Evolutionary conservation across 441 rosid species (phyloP).

Genomic region (Adansonia grandidieri): DNA sequence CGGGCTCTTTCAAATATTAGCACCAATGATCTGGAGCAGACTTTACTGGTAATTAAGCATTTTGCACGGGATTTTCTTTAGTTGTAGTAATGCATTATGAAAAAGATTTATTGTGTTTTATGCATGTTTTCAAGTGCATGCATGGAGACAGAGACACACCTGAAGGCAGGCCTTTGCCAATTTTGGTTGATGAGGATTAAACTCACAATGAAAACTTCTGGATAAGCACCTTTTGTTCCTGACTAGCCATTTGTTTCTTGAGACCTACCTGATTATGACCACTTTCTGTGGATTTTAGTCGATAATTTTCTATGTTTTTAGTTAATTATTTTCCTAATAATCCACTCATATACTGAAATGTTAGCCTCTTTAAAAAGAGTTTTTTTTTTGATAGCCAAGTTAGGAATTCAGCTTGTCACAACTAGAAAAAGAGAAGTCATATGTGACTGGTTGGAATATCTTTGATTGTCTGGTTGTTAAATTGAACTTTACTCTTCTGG

Average conservation of each 20-base stretch:
- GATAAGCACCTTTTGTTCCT: neutral
- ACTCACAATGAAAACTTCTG: neutral
- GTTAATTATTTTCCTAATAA: neutral
- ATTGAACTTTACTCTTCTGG: neutral
- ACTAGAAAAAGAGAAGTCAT: neutral
- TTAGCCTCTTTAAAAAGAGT: neutral
- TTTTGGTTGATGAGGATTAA: neutral
- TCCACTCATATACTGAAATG: neutral
- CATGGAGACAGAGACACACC: slow-evolving; percentile 2
- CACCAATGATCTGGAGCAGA: slow-evolving; percentile 87
- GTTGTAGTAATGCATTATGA: neutral
- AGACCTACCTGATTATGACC: neutral
- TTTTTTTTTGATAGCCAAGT: neutral
- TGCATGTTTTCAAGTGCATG: neutral
- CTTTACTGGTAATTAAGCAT: slow-evolving; percentile 64
- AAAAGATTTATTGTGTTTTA: neutral
- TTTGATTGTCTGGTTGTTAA: slow-evolving; percentile 6
- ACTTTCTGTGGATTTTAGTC: neutral
- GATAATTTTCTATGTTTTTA: neutral
- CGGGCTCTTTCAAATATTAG: slow-evolving; percentile 68
- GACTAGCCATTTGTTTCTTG: neutral
- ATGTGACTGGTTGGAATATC: neutral
- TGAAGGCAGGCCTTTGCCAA: neutral
- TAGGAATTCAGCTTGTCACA: neutral
- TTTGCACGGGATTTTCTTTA: neutral